These are phyloP conservation scores for Globisporangium solare DNA, from an alignment of 352 stramenopile species.

Conservation along the genomic window DNA sequence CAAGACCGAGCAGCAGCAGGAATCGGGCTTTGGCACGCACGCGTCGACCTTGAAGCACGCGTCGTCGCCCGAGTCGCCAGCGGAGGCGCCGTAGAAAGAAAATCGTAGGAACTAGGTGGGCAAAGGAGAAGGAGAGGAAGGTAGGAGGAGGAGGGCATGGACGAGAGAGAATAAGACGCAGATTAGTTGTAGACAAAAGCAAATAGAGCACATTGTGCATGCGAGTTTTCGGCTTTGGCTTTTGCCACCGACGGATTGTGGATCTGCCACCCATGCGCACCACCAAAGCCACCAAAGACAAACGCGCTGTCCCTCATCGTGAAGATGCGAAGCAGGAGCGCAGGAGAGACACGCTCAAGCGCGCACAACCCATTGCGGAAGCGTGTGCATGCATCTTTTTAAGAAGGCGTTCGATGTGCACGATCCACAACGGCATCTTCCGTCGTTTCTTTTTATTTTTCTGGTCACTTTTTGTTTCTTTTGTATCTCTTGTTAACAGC, in stretches of 20 bases:
- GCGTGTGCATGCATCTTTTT: too few species aligned
- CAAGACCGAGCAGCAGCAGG: conserved; percentile 1
- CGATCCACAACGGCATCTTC: too few species aligned
- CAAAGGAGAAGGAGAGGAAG: not conserved
- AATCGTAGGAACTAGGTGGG: not conserved
- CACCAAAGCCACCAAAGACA: not conserved
- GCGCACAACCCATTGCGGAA: too few species aligned
- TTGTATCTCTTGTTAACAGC: not conserved
- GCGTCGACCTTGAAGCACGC: not conserved
- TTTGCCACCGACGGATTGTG: too few species aligned
- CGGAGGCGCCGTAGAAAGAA: not conserved
- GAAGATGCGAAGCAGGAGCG: not conserved
- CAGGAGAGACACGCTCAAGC: too few species aligned
- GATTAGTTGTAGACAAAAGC: conserved; percentile 5
- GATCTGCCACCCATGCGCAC: not conserved
- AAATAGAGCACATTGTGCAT: conserved; percentile 9
- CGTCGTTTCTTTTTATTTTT: too few species aligned
- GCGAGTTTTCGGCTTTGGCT: not conserved
- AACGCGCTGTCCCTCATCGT: not conserved
- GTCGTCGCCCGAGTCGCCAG: conserved; percentile 1
- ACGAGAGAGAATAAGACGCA: too few species aligned
- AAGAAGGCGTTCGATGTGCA: too few species aligned
- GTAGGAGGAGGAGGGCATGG: not conserved
- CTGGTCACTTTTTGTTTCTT: not conserved
- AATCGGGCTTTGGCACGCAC: conserved; percentile 4